These are phyloP conservation scores for Mycena haematopus DNA, from an alignment of 768 basidiomycete genomes.

Conservation along the genomic window DNA sequence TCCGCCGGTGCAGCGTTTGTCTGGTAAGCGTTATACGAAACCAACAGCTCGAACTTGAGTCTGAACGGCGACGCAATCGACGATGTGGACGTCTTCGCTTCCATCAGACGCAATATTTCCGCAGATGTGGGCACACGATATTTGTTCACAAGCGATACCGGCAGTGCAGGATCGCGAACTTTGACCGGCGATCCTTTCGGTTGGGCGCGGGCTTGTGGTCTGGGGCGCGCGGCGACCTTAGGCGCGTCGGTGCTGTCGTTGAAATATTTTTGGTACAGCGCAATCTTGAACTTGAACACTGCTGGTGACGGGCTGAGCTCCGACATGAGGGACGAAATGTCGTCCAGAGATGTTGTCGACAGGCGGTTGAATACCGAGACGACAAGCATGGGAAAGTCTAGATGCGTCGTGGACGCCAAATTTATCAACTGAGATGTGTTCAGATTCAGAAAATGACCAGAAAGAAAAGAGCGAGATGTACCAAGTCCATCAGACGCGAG, in stretches of 20 bases:
- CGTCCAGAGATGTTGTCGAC: slow-evolving; percentile 36
- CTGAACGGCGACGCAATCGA: slow-evolving; percentile 28
- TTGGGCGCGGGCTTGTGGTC: slow-evolving; percentile 43
- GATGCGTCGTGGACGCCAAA: slow-evolving; percentile 42
- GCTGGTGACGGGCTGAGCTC: slow-evolving; percentile 41
- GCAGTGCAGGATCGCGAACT: slow-evolving; percentile 29
- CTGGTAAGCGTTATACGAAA: slow-evolving; percentile 44
- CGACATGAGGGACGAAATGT: slow-evolving; percentile 39
- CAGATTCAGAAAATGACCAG: not conserved
- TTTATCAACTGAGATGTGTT: slow-evolving; percentile 45
- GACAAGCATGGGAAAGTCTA: slow-evolving; percentile 46
- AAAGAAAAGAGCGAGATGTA: slow-evolving; percentile 5
- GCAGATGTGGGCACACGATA: slow-evolving; percentile 32
- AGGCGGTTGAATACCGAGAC: slow-evolving; percentile 44
- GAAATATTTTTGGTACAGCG: slow-evolving; percentile 46
- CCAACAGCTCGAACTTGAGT: slow-evolving; percentile 41
- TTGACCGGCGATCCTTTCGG: slow-evolving; percentile 34
- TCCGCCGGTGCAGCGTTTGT: slow-evolving; percentile 31
- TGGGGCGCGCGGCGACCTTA: slow-evolving; percentile 25
- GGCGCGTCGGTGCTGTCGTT: slow-evolving; percentile 32
- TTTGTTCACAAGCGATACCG: slow-evolving; percentile 37
- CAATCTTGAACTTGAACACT: slow-evolving; percentile 47
- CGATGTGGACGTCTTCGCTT: slow-evolving; percentile 18
- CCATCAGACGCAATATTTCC: slow-evolving; percentile 38
- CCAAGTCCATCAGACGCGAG: slow-evolving; percentile 28